Percentiles rank a stretch among this genome's conserved stretches.
These are phyloP conservation scores for Blyttiomyces sp. DNA, from an alignment of 371 early-diverging fungal species.

Conservation along the genomic window DNA sequence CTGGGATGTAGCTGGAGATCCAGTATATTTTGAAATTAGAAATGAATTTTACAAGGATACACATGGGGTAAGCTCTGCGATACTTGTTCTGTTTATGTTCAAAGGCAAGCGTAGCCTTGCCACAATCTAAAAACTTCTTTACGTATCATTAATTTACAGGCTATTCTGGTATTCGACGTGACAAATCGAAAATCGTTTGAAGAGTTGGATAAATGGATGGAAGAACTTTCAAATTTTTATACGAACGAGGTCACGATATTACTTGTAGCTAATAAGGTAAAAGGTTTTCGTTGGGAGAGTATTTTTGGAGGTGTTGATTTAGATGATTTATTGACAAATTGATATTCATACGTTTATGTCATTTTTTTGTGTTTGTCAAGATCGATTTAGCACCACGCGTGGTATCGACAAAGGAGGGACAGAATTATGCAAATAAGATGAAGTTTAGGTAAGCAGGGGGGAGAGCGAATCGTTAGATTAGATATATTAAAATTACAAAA, in stretches of 20 bases:
- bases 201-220: slow-evolving; percentile 38
- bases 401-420: slow-evolving; percentile 26
- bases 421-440: slow-evolving; percentile 26
- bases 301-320: not conserved
- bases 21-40: slow-evolving; percentile 48
- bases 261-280: slow-evolving; percentile 51
- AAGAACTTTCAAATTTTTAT: slow-evolving; percentile 36
- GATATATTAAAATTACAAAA: not conserved
- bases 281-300: no score
- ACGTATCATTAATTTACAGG: slow-evolving; percentile 23
- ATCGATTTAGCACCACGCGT: slow-evolving; percentile 19
- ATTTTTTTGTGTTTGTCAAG: slow-evolving; percentile 7
- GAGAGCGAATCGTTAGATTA: not conserved
- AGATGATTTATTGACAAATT: slow-evolving; percentile 1
- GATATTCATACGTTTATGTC: no score
- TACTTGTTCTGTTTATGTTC: no score
- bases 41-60: slow-evolving; percentile 59
- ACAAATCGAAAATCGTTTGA: slow-evolving; percentile 28
- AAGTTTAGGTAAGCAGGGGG: slow-evolving; percentile 14
- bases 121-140: no score
- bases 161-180: slow-evolving; percentile 45
- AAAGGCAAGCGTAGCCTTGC: no score
- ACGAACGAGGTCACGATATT: slow-evolving; percentile 25
- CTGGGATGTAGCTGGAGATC: slow-evolving; percentile 56
- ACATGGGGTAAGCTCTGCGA: slow-evolving; percentile 32